phyloP scores from a whole-genome alignment of 352 stramenopile genomes.

The Phytophthora europaea region DNA sequence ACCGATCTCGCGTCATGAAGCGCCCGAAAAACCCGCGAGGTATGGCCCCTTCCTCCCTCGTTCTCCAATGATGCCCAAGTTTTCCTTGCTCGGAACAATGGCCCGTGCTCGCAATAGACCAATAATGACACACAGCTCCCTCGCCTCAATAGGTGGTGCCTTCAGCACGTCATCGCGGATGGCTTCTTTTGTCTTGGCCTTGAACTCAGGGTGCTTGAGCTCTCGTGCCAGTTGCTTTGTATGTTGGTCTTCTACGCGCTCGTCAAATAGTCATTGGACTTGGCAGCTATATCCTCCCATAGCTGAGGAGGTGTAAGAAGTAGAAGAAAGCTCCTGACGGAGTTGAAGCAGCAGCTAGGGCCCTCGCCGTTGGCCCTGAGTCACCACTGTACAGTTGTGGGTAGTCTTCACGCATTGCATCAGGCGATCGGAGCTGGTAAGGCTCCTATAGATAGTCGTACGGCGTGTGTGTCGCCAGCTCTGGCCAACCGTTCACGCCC shows the following conservation, averaged over 20 bases:
- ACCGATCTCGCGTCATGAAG: slow-evolving; percentile 5
- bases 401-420: neutral
- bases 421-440: too few species aligned
- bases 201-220: neutral
- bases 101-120: neutral
- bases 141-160: neutral
- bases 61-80: neutral
- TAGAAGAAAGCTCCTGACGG: slow-evolving; percentile 6
- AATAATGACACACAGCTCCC: slow-evolving; percentile 6
- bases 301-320: slow-evolving; percentile 1
- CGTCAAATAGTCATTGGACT: slow-evolving; percentile 5
- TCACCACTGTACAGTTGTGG: slow-evolving; percentile 1
- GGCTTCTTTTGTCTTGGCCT: neutral
- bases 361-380: neutral
- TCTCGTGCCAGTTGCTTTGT: neutral
- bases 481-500: too few species aligned
- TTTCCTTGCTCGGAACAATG: slow-evolving; percentile 8
- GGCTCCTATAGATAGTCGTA: too few species aligned
- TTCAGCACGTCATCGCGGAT: neutral
- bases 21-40: slow-evolving; percentile 1
- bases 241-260: neutral
- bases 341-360: neutral
- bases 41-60: neutral
- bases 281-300: slow-evolving; percentile 4
- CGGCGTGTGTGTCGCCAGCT: too few species aligned